Base-by-base conservation (phyloP, 495 filamentous ascomycete genomes). In the Amniculicola lignicola region DNA sequence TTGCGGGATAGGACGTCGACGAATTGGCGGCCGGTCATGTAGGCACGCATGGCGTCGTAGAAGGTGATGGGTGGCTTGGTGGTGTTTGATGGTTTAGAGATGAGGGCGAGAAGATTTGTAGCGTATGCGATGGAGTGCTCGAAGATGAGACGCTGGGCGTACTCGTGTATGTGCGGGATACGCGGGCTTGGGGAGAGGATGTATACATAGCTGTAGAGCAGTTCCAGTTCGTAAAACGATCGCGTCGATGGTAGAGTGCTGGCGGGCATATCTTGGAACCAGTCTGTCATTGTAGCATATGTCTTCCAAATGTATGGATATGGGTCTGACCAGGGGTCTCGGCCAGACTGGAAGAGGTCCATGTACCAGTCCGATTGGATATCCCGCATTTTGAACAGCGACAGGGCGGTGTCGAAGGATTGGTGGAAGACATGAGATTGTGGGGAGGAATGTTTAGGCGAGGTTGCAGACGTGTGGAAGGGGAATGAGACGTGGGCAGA, bases 281-380 rank as follows among this genome's bases (percentile, higher is more conserved):
- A 66, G 2, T 43, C 25, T 16, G 59, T 53, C 63, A 66, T 63
- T 22, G 53, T 51, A 22, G 65, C 50, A 51, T 67, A 72, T 1
- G 49, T 67, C 15, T 52, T 51, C 68, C 68, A 70, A 10, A 74
- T 52, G 43, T 71, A 69, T 0, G 61, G 58, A 41, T 70, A 70
- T 18, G 70, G 67, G 19, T 72, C 69, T 23, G 48, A 29, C 68
- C 66, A 71, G 12, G 77, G 78, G n/a, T 79, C 74, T 6, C 78
- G 77, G 19, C 83, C 79, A 21, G 80, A 84, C 59, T 90, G 86
- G 63, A 90, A 89, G 29, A 94, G 79, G 19, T 81, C 78, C 59
- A 90, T 87, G 59, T 96, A 97, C 74, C 86, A 92, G 18, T 72
- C 71, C 0, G 92, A 96, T 63, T 95, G 81, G 37, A 86, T 76